Evolutionary conservation across 1,139 yeast genomes (phyloP).

Genomic region (Geotrichum carabidarum): DNA sequence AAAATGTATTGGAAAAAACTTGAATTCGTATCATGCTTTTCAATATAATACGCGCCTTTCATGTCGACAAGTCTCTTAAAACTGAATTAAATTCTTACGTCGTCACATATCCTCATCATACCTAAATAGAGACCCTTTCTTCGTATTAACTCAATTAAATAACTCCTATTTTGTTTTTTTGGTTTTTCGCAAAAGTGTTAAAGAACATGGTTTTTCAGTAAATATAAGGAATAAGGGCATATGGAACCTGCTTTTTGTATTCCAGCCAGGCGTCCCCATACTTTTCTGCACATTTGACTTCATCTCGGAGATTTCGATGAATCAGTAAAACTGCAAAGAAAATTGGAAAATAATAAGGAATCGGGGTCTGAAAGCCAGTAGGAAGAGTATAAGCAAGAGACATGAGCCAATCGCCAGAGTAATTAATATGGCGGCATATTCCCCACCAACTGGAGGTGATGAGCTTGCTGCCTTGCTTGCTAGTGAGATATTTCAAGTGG

Average conservation of each 20-base stretch:
- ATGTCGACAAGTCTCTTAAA: neutral
- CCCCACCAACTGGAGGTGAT: conserved; percentile 97
- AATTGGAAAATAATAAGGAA: conserved; percentile 80
- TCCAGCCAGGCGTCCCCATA: conserved; percentile 82
- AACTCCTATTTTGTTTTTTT: neutral
- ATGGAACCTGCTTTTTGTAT: conserved; percentile 76
- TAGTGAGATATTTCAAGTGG: conserved; percentile 60
- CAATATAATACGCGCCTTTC: neutral
- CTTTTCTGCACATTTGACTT: conserved; percentile 78
- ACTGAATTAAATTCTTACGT: neutral
- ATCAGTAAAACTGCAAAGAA: conserved; percentile 77
- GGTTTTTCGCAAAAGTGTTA: neutral
- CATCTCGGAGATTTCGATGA: conserved; percentile 89
- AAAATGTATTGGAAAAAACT: neutral
- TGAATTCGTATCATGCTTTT: neutral
- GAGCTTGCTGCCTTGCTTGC: conserved; percentile 76
- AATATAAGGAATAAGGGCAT: conserved; percentile 80
- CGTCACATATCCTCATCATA: neutral
- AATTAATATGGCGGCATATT: conserved; percentile 83
- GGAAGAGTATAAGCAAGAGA: conserved; percentile 92
- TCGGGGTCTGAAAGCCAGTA: conserved; percentile 73
- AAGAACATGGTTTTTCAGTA: conserved; percentile 43
- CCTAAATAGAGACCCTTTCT: neutral
- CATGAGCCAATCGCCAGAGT: conserved; percentile 91
- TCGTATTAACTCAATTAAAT: neutral